Percentiles rank a stretch among this genome's conserved stretches.
These are phyloP conservation scores for Sporisorium scitamineum DNA, from an alignment of 1,284 basidiomycete genomes.

Conservation along the genomic window DNA sequence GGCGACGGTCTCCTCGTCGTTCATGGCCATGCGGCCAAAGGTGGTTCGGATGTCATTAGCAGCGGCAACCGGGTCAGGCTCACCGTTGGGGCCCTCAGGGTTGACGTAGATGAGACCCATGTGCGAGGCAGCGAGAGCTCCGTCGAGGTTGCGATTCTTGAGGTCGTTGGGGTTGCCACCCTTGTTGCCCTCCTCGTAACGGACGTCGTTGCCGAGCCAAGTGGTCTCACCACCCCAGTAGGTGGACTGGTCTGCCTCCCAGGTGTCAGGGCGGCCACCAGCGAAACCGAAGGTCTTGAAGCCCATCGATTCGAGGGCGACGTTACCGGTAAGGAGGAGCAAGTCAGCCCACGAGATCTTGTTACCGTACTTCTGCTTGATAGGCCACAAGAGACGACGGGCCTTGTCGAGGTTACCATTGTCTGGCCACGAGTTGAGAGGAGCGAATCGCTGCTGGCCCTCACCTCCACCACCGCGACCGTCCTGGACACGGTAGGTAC, in stretches of 20 bases:
- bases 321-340: constrained; percentile 38
- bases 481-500: constrained; percentile 49
- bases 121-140: constrained; percentile 30
- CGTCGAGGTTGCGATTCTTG: constrained; percentile 44
- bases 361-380: constrained; percentile 52
- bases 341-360: constrained; percentile 47
- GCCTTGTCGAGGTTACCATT: constrained; percentile 47
- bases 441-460: constrained; percentile 49
- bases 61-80: constrained; percentile 41
- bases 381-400: constrained; percentile 47
- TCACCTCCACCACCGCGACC: constrained; percentile 45
- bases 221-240: constrained; percentile 52
- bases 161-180: constrained; percentile 36
- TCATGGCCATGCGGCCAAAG: constrained; percentile 49
- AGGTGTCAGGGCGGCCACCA: constrained; percentile 43
- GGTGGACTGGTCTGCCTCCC: constrained; percentile 49
- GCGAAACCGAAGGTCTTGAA: constrained; percentile 51
- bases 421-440: constrained; percentile 50
- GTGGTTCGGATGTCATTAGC: constrained; percentile 46
- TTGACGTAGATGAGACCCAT: constrained; percentile 52
- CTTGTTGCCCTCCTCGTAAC: constrained; percentile 39
- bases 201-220: constrained; percentile 47
- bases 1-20: constrained; percentile 44
- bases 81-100: constrained; percentile 46
- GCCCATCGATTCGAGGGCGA: constrained; percentile 48